A percentile compares a stretch with the other conserved stretches of the same genome.
These are phyloP conservation scores for Pinus taeda DNA, from an alignment of 75 land plant species.

Conservation along the genomic window DNA sequence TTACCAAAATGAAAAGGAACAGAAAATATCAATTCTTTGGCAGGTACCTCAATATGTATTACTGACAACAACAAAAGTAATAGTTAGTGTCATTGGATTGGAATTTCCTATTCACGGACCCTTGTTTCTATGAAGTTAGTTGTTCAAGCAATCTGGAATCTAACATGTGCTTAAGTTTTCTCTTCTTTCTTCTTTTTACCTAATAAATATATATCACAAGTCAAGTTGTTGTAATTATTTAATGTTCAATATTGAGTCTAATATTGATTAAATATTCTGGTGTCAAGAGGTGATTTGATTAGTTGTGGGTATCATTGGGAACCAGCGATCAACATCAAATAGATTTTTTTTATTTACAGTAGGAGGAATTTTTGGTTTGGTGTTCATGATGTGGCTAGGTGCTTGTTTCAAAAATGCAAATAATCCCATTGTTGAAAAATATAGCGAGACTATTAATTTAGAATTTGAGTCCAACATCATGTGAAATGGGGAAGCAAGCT, in stretches of 20 bases:
- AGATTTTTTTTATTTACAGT: constrained; percentile 24
- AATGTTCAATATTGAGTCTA: not conserved
- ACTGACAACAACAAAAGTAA: constrained; percentile 31
- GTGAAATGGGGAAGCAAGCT: not conserved
- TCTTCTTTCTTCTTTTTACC: not conserved
- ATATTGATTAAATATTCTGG: not conserved
- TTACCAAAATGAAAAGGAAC: not conserved
- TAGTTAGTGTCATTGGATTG: constrained; percentile 37
- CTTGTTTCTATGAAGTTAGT: constrained; percentile 39
- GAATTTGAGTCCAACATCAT: not conserved
- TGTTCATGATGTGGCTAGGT: constrained; percentile 25
- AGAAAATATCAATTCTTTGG: constrained; percentile 27
- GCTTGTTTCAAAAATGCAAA: not conserved
- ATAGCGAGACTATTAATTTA: not conserved
- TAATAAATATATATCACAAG: not conserved
- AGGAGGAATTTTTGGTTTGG: constrained; percentile 22
- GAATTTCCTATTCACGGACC: constrained; percentile 41
- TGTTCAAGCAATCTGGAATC: constrained; percentile 36
- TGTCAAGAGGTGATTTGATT: constrained; percentile 27
- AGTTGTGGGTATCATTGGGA: constrained; percentile 29
- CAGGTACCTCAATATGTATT: constrained; percentile 30
- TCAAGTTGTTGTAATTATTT: not conserved
- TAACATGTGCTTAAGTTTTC: constrained; percentile 35
- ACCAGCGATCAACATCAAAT: constrained; percentile 22
- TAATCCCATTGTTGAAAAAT: not conserved